Base-by-base conservation (phyloP, 768 basidiomycete genomes). In the Tephrocybe sp. region DNA sequence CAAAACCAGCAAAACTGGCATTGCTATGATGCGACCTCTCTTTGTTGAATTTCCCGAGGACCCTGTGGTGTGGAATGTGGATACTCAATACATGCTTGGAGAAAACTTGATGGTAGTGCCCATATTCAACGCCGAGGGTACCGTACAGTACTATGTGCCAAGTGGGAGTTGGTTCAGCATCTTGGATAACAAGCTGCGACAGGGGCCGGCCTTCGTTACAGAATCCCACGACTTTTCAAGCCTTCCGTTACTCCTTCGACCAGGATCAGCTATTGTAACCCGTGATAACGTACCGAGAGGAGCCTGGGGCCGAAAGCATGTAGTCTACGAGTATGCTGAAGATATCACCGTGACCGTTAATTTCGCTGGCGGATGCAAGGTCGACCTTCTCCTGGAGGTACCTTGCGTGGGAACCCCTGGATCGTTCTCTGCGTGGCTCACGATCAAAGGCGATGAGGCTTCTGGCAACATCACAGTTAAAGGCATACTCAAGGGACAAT, bases 31-130 rank as follows among this genome's bases (percentile, higher is more conserved):
- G 65, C 67, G 68, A 1, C 62, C 67, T 22, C 60, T 69, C 32
- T 69, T 70, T 39, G 46, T 70, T 36, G 68, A 70, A 45, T 70
- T 69, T 47, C 66, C 69, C 1, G 62, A 62, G 32, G 69, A 69
- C 39, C 62, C 65, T 5, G 49, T 49, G 16, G 49, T 55, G 3
- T 69, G 68, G 68, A 62, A 57, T 13, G 32, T 69, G 10, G 69
- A 70, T 45, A 65, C 62, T 14, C 63, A 69, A 39, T 70, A 68
- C 55, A 66, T 70, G 60, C 57, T 70, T 1, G 68, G 68, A 3
- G 49, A 57, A 0, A 60, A 62, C 32, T 56, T 69, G 20, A 61
- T 69, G 40, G 64, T 68, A 26, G 65, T 63, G 12, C 69, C 68
- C 20, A 56, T 70, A 35, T 68, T 68, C 52, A 64, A 52, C 26